Evolutionary conservation across 2,329 filamentous ascomycete genomes (phyloP).

Genomic region (Colletotrichum brevisporum): DNA sequence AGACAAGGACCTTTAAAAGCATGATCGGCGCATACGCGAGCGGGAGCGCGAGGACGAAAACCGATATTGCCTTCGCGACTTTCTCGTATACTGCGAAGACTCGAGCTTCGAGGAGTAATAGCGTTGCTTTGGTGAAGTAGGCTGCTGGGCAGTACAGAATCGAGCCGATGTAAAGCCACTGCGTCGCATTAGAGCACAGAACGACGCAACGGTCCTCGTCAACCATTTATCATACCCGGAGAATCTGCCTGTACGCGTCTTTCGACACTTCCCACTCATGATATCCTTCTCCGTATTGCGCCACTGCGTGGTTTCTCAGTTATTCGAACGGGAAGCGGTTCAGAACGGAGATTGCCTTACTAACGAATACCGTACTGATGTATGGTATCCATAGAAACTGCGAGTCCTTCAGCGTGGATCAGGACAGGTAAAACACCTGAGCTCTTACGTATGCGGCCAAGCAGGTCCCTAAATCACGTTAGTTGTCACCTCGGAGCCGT

Average conservation of each 20-base stretch:
- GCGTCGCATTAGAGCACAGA: neutral
- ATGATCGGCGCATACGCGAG: constrained; percentile 46
- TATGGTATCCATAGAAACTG: constrained; percentile 15
- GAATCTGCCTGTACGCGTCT: constrained; percentile 32
- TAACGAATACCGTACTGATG: constrained; percentile 9
- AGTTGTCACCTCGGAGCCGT: neutral
- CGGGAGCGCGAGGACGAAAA: constrained; percentile 45
- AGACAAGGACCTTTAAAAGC: constrained; percentile 45
- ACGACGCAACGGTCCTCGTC: neutral
- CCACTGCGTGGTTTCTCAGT: constrained; percentile 30
- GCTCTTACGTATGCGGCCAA: constrained; percentile 1
- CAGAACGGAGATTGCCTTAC: neutral
- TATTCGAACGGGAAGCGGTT: neutral
- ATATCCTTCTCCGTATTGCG: constrained; percentile 41
- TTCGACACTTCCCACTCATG: constrained; percentile 43
- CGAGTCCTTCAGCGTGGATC: neutral
- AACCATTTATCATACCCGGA: constrained; percentile 9
- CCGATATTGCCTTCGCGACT: constrained; percentile 44
- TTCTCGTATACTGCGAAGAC: constrained; percentile 46
- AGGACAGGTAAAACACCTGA: neutral
- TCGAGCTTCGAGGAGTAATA: constrained; percentile 48
- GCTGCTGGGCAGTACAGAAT: constrained; percentile 48
- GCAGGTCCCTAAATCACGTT: neutral
- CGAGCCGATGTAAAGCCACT: constrained; percentile 46
- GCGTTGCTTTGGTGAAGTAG: constrained; percentile 48